phyloP scores from a whole-genome alignment of 768 basidiomycete species.

The Neoboletus subvelutipes region DNA sequence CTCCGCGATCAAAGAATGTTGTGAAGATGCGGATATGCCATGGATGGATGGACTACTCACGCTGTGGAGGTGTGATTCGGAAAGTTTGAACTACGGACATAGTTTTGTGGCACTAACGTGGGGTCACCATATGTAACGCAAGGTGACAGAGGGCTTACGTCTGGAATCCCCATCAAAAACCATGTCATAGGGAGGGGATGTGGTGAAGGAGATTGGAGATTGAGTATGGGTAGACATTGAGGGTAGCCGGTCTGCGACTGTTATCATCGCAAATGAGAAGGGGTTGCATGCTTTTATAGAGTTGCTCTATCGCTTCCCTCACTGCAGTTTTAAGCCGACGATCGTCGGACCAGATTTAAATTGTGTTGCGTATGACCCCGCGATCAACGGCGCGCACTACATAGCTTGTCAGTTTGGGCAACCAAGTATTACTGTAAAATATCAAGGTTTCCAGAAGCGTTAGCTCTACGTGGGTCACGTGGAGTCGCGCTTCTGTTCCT shows the following conservation, averaged over 20 bases:
- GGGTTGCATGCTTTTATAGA: neutral
- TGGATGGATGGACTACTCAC: neutral
- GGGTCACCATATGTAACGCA: neutral
- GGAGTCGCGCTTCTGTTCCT: too few species aligned
- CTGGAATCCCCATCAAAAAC: neutral
- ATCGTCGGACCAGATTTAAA: too few species aligned
- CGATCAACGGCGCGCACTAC: too few species aligned
- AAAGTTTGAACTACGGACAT: neutral
- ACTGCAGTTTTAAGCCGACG: too few species aligned
- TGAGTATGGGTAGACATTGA: neutral
- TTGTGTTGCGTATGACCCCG: too few species aligned
- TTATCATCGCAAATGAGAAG: neutral
- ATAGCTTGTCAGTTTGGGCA: too few species aligned
- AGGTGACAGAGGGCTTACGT: neutral
- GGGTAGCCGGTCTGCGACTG: neutral
- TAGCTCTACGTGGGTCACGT: too few species aligned
- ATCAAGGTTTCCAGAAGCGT: too few species aligned
- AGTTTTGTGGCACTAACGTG: neutral
- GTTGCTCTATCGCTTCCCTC: too few species aligned
- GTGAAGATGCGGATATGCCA: neutral
- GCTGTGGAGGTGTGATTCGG: neutral
- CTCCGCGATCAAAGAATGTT: neutral
- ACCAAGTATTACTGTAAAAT: too few species aligned
- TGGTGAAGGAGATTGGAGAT: too few species aligned
- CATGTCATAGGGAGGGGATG: neutral